Base-by-base conservation (phyloP, 2,329 filamentous ascomycete species). In the Colletotrichum cuscutae region DNA sequence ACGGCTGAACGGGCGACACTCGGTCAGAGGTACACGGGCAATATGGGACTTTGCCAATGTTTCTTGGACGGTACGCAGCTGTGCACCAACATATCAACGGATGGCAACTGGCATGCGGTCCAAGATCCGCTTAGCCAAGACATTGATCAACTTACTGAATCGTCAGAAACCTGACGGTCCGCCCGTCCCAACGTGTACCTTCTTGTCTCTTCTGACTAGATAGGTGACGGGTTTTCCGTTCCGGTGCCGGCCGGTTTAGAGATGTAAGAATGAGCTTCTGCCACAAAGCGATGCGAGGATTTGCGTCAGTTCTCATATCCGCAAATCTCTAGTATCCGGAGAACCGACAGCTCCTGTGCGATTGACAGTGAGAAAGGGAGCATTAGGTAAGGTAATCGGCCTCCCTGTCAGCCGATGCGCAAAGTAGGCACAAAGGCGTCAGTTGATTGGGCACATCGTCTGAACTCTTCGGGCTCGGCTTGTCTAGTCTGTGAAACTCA, bases 51-150 rank as follows among this genome's bases (percentile, higher is more conserved):
- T 63, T 30, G 59, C 53, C 52, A 68, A 68, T 68, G 65, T 62
- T 63, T 68, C 30, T 54, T 35, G 42, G 54, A 68, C 54, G 58
- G 42, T 42, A 72, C n/a, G 54, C 70, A 69, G 59, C 65, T 72
- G 60, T 32, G 66, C 66, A 60, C 66, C 46, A 65, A 28, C 60
- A 58, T 61, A 24, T 54, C 56, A 65, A 65, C 66, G 60, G 61
- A 72, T 65, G 60, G 66, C 66, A 72, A 72, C 66, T 72, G 60
- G 56, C 66, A 70, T 70, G 66, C 66, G 42, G 59, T 49, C 52
- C 59, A 59, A 58, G 69, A 56, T 59, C 49, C 59, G 60, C 60
- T 42, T 19, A 49, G 65, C 66, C 56, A 69, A 69, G 53, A 72
- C 42, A 65, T 49, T 65, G 6, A 32, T 46, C 62, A 54, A 69